These are phyloP conservation scores for Neurospora terricola DNA, from an alignment of 495 filamentous ascomycete species.

Conservation along the genomic window DNA sequence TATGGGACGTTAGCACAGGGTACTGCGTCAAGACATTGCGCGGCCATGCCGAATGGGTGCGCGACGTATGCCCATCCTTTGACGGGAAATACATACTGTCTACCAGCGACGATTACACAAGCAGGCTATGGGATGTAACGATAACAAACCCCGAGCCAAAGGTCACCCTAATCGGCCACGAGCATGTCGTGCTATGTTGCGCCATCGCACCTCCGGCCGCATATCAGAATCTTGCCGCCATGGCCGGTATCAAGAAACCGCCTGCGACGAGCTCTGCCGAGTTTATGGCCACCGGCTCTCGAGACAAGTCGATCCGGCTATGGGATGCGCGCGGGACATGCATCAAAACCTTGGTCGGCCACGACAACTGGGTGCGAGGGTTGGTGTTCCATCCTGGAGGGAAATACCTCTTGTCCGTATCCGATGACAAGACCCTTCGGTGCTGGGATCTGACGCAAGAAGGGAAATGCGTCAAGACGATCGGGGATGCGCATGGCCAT, in stretches of 20 bases:
- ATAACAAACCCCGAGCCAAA: constrained; percentile 62
- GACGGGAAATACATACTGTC: constrained; percentile 81
- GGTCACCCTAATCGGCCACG: constrained; percentile 76
- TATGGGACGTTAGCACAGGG: constrained; percentile 90
- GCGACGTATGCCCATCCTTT: constrained; percentile 69
- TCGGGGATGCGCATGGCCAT: constrained; percentile 71
- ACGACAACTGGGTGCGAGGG: constrained; percentile 92
- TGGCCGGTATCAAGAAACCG: constrained; percentile 80
- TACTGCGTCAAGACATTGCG: constrained; percentile 82
- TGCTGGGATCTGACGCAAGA: constrained; percentile 96
- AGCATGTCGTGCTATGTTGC: constrained; percentile 84
- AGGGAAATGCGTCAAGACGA: constrained; percentile 75
- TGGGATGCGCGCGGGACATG: constrained; percentile 83
- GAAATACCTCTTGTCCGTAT: constrained; percentile 76
- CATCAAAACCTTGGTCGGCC: constrained; percentile 79
- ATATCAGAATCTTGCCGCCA: constrained; percentile 63
- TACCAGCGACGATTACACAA: constrained; percentile 68
- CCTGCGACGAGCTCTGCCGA: constrained; percentile 65
- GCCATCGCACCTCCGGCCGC: constrained; percentile 73
- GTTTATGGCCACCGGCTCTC: constrained; percentile 80
- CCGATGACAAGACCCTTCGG: constrained; percentile 85
- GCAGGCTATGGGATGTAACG: constrained; percentile 77
- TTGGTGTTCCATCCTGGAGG: constrained; percentile 89
- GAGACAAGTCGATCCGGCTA: constrained; percentile 85
- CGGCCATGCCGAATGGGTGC: constrained; percentile 83